Evolutionary conservation across 768 basidiomycete species (phyloP).

Genomic region (Tricholoma terreum): DNA sequence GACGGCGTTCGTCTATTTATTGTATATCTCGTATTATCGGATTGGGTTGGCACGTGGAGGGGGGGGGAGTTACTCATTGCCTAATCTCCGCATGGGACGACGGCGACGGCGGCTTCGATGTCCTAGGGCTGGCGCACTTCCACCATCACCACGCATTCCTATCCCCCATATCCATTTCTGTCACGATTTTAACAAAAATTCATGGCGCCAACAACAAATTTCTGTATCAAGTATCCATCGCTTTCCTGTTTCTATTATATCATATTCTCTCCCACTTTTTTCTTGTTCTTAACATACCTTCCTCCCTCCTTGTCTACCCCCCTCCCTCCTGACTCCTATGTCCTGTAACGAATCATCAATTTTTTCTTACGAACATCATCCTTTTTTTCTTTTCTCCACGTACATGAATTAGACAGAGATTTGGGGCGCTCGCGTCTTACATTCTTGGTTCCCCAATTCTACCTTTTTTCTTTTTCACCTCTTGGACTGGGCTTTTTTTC

Average conservation of each 20-base stretch:
- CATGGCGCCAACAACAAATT: background rate
- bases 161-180: background rate
- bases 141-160: background rate
- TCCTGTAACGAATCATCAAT: background rate
- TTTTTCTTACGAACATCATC: background rate
- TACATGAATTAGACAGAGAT: background rate
- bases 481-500: background rate
- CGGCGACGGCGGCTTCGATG: background rate
- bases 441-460: background rate
- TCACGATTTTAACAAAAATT: background rate
- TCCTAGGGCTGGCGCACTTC: background rate
- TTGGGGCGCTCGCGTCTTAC: no score
- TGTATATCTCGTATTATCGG: background rate
- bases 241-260: background rate
- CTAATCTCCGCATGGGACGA: background rate
- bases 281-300: background rate
- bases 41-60: background rate
- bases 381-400: background rate
- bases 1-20: background rate
- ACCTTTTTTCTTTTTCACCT: background rate
- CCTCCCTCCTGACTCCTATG: background rate
- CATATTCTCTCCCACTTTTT: background rate
- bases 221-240: constrained; percentile 3
- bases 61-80: background rate
- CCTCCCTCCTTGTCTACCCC: background rate